Evolutionary conservation across 164 flowering plant species (phyloP), one percentile per base, ranked within the genome.

Genomic region (Magnolia sinica): DNA sequence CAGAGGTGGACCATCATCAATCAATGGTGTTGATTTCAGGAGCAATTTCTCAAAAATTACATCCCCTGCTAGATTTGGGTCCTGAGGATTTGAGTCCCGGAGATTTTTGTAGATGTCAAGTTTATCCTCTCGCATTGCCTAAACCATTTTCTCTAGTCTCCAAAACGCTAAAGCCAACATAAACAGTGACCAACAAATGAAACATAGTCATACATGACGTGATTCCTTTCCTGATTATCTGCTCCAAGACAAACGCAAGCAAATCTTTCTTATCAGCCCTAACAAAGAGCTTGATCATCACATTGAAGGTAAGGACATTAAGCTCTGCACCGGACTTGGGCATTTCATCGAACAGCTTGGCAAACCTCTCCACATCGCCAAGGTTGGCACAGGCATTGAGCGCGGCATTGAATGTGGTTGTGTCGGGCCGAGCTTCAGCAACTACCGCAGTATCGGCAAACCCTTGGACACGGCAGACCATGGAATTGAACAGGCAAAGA

Each of bases 371-470:
- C 0, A 77, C 67, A 11, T 90, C 86, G 8, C 97, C 99, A 58
- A 88, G 37, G 80, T 91, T 92, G 20, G 97, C 97, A 76, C 97
- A 94, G 37, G 97, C 98, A 80, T 96, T 96, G 10, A 96, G 91
- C 77, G 82, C 98, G 0, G 91, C 96, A 75, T 96, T 96, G 78
- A 73, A 96, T 0, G 98, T 98, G 0, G 87, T 97, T 6, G 95
- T 91, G 76, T 96, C 97, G 0, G 97, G 99, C 71, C 73, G 50
- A 14, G 93, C 80, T 3, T 92, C 87, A 4, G 82, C 83, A 1
- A 85, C 89, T 13, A 88, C 27, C 0, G 81, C 66, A 1, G 84
- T 74, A 8, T 51, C 91, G 1, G 83, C 27, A 23, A 90, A 76
- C 31, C 82, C 73, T 11, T 87, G 84, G 14, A 92, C 74, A 31